Evolutionary conservation across 2,329 filamentous ascomycete species (phyloP), one percentile per base, ranked within the genome.

Genomic region (Pyrenophora graminea): DNA sequence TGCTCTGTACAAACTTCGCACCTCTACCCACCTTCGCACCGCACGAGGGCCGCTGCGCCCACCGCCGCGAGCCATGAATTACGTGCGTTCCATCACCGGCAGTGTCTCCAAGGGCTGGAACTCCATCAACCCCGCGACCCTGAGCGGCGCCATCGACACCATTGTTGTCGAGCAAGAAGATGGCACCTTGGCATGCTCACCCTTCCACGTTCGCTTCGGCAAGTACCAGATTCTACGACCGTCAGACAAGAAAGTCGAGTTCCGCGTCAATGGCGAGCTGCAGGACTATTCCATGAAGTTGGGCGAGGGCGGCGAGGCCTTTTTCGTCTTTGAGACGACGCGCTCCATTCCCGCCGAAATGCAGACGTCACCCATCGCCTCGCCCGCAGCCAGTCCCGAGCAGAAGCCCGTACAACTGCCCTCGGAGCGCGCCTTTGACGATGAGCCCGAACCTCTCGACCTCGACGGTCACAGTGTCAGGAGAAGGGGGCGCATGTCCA

Each of bases 81-180:
- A 97, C 89, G 92, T 97, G 63, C 85, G 94, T 64, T 96, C 92
- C 70, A 85, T 97, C 66, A 94, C 91, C 75, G 92, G 92, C 73
- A 95, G 91, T 45, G 93, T 99, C 67, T 96, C 92, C 65, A 97
- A 94, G 78, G 93, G 94, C 74, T 99, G 94, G 94, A 99, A 99
- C 77, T 97, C 92, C 21, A 96, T 99, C 81, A 99, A 99, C 75
- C 94, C 94, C 43, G 91, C 94, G 38, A 99, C 94, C 10, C 84
- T 99, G 50, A 96, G 91, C 77, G 94, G 94, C 69, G 94, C 94
- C 69, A 97, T 99, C 77, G 94, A 99, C 81, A 93, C 97, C 64
- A 96, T 99, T 63, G 93, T 99, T 48, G 91, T 99, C 52, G 91
- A 99, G 76, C 91, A 95, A 63, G 90, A 93, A 71, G 94, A 99